Base-by-base conservation (phyloP, 2,329 filamentous ascomycete species). In the Chaetomiaceae sp. region DNA sequence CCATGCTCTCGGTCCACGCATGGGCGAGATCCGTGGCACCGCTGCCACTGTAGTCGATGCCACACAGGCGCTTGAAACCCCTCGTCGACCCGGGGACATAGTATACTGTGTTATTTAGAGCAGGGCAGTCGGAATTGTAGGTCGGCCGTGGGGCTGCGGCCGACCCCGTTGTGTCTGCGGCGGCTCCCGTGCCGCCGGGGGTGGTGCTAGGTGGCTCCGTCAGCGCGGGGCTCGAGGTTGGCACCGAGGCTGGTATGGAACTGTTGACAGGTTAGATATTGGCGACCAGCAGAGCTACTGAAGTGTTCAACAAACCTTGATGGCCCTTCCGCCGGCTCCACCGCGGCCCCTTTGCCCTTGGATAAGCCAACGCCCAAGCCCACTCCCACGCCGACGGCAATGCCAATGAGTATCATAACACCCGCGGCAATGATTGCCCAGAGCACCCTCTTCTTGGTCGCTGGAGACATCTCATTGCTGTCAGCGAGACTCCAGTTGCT, bases 31-130 rank as follows among this genome's bases (percentile, higher is more conserved):
- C 65, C 14, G 61, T 60, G 33, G 71, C 69, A 16, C 56, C 61
- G 2, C 53, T 54, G n/a, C 69, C 68, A 54, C 64, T 69, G 60
- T 73, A 76, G 62, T 78, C 75, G 50, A 76, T 60, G 27, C 73
- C 75, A 61, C 75, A 78, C 16, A 73, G 48, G 6, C 72, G 73
- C 20, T 71, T 58, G 64, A 78, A 78, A 8, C 54, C 62, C 55
- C 70, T 72, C 7, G 67, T 60, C 3, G 71, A 72, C 8, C 68
- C 67, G 1, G 72, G 68, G 1, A 74, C 72, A 21, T 63, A 48
- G 58, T 73, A 77, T n/a, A 67, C 59, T 1, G 74, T 76, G 48
- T 72, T 71, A 60, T 76, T 75, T 13, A 70, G 67, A 1, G 65
- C 66, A 0, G 75, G 74, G 48, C 75, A 77, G 42, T 69, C 66